Percentiles rank a stretch among this genome's conserved stretches.
phyloP scores from a whole-genome alignment of 2,329 filamentous ascomycete species.

The Acephala macrosclerotiorum region DNA sequence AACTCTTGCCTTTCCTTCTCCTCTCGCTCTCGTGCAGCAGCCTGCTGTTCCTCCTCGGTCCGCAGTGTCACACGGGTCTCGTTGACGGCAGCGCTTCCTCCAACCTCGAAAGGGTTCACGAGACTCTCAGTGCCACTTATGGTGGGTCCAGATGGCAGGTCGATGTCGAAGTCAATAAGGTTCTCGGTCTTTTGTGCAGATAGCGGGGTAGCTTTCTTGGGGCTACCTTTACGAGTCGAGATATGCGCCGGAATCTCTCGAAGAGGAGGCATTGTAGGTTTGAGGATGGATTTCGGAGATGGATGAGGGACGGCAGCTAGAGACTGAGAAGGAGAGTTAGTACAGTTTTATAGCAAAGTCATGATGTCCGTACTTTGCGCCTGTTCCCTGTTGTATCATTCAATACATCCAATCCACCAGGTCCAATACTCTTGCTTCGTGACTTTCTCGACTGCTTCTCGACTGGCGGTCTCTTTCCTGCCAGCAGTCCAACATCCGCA shows the following conservation, averaged over 20 bases:
- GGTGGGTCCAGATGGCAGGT: constrained; percentile 28
- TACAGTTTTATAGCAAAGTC: constrained; percentile 29
- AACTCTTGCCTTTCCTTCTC: constrained; percentile 67
- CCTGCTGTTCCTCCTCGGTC: constrained; percentile 75
- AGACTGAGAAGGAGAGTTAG: constrained; percentile 37
- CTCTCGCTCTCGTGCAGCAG: constrained; percentile 72
- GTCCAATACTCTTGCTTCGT: constrained; percentile 94
- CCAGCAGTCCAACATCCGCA: constrained; percentile 62
- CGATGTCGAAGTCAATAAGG: constrained; percentile 41
- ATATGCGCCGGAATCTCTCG: constrained; percentile 67
- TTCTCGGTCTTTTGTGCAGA: constrained; percentile 31
- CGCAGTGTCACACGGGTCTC: constrained; percentile 67
- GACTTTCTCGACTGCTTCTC: constrained; percentile 64
- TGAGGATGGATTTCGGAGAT: constrained; percentile 76
- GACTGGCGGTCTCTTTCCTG: constrained; percentile 37
- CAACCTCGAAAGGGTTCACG: constrained; percentile 54
- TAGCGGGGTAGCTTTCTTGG: constrained; percentile 40
- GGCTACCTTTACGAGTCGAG: constrained; percentile 38
- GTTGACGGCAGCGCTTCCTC: constrained; percentile 46
- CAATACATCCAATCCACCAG: constrained; percentile 85
- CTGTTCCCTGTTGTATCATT: constrained; percentile 79
- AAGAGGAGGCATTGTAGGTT: constrained; percentile 74
- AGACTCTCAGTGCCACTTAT: constrained; percentile 49
- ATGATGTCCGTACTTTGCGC: constrained; percentile 69
- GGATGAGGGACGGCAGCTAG: constrained; percentile 47